A percentile compares a stretch with the other conserved stretches of the same genome.
Evolutionary conservation across 352 stramenopile species (phyloP).

Genomic region (Pythium rishiriense): DNA sequence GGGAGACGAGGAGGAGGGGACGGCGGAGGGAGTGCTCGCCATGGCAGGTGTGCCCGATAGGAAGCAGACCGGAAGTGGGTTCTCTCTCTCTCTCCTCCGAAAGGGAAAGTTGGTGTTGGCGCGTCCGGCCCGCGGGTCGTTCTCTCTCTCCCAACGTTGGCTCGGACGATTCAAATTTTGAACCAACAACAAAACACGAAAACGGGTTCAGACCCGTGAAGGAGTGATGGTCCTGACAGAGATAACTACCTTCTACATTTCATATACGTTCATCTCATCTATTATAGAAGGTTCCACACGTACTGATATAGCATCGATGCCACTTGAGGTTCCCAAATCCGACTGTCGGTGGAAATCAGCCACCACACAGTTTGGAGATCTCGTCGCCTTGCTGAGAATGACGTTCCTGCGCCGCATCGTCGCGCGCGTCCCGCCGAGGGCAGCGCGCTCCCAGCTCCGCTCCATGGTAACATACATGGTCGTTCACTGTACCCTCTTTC

Average conservation of each 20-base stretch:
- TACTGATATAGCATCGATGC: too few species aligned
- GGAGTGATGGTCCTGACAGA: not conserved
- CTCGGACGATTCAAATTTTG: slow-evolving; percentile 29
- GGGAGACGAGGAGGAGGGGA: not conserved
- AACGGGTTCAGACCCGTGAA: slow-evolving; percentile 5
- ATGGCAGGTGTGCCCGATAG: not conserved
- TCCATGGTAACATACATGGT: too few species aligned
- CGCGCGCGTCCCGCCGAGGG: slow-evolving; percentile 2
- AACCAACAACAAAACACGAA: not conserved
- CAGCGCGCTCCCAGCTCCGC: slow-evolving; percentile 15
- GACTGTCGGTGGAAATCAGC: too few species aligned
- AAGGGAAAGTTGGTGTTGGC: not conserved
- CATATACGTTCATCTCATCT: slow-evolving; percentile 8
- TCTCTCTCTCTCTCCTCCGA: not conserved
- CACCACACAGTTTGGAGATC: slow-evolving; percentile 7
- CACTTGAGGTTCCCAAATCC: too few species aligned
- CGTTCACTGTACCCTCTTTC: too few species aligned
- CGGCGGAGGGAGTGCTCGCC: not conserved
- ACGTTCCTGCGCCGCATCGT: not conserved
- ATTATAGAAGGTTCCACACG: too few species aligned
- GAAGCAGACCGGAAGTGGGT: slow-evolving; percentile 2
- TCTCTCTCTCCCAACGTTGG: slow-evolving; percentile 4
- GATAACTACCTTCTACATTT: not conserved
- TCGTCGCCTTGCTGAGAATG: not conserved
- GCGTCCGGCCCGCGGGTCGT: not conserved